A percentile compares a stretch with the other conserved stretches of the same genome.
These are phyloP conservation scores for Penicillium steckii DNA, from an alignment of 495 filamentous ascomycete genomes.

Conservation along the genomic window DNA sequence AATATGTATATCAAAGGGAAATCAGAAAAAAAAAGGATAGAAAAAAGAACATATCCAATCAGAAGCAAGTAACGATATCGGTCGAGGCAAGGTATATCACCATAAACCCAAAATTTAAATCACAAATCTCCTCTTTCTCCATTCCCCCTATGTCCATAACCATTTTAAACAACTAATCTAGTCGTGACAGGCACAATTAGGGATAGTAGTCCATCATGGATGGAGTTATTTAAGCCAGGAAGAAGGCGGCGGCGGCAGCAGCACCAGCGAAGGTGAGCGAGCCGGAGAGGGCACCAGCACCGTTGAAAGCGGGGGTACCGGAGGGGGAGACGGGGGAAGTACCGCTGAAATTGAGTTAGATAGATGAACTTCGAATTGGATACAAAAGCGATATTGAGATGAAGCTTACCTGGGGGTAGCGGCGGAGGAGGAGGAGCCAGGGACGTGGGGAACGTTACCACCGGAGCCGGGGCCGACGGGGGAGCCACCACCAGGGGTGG, in stretches of 20 bases:
- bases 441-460: constrained; percentile 13
- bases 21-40: constrained; percentile 22
- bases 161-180: constrained; percentile 6
- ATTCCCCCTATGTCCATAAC: constrained; percentile 1
- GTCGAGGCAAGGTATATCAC: constrained; percentile 23
- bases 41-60: constrained; percentile 30
- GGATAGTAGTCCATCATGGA: constrained; percentile 24
- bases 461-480: constrained; percentile 18
- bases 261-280: constrained; percentile 49
- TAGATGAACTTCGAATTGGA: neutral
- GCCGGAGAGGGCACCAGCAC: constrained; percentile 47
- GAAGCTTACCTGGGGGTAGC: constrained; percentile 24
- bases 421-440: constrained; percentile 22
- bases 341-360: neutral
- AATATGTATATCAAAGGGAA: constrained; percentile 31
- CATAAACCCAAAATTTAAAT: constrained; percentile 34
- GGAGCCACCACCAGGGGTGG: constrained; percentile 8
- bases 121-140: constrained; percentile 16
- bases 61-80: constrained; percentile 29
- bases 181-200: constrained; percentile 7
- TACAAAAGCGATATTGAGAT: neutral
- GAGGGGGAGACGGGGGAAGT: constrained; percentile 19
- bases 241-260: constrained; percentile 50
- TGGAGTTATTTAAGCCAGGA: constrained; percentile 51
- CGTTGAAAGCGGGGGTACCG: constrained; percentile 43